Evolutionary conservation across 2,329 filamentous ascomycete species (phyloP).

Genomic region (Xylaria polymorpha): DNA sequence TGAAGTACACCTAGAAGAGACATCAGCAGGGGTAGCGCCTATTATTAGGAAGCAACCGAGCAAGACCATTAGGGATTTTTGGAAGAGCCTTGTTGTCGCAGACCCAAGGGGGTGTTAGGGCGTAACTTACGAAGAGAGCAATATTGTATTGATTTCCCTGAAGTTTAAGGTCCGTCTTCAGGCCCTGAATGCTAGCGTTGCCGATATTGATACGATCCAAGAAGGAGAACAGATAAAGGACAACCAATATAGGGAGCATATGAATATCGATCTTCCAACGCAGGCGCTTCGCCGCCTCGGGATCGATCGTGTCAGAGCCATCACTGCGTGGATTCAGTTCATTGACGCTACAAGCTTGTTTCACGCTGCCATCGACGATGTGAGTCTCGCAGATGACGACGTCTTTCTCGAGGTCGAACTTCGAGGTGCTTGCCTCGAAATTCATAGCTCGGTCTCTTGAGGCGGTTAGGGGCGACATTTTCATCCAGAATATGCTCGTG

Average conservation of each 20-base stretch:
- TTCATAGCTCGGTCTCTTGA: neutral
- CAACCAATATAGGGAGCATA: slow-evolving; percentile 56
- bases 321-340: neutral
- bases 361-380: neutral
- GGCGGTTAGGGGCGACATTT: neutral
- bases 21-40: neutral
- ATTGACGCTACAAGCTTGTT: neutral
- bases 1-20: slow-evolving; percentile 49
- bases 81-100: neutral
- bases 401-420: neutral
- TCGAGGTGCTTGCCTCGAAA: neutral
- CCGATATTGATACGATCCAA: slow-evolving; percentile 61
- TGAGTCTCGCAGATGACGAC: neutral
- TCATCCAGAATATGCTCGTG: neutral
- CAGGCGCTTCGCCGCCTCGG: slow-evolving; percentile 52
- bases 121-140: slow-evolving; percentile 52
- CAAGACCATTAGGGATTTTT: neutral
- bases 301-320: slow-evolving; percentile 45
- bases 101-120: slow-evolving; percentile 28
- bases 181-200: slow-evolving; percentile 59
- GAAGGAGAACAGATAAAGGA: slow-evolving; percentile 58
- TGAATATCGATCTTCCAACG: slow-evolving; percentile 56
- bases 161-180: slow-evolving; percentile 57
- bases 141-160: slow-evolving; percentile 58
- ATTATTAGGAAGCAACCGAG: neutral